phyloP scores from a whole-genome alignment of 257 asterid species.

The Lantana camara region DNA sequence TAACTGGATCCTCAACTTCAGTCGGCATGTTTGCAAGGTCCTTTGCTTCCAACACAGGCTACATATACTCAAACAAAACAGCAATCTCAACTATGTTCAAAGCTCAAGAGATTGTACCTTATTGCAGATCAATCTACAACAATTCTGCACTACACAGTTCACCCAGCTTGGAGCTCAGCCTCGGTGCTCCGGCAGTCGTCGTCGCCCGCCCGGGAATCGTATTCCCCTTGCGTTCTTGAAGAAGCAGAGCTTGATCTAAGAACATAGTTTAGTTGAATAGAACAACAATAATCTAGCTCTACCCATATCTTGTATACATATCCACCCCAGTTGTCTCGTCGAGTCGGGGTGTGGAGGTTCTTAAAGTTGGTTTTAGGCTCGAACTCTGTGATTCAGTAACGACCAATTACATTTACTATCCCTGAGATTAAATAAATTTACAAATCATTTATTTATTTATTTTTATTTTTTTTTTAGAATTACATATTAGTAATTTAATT shows the following conservation, averaged over 20 bases:
- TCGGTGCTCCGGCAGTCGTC: conserved; percentile 15
- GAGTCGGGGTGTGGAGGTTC: too few species aligned
- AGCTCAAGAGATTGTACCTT: conserved; percentile 4
- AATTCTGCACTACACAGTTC: conserved; percentile 18
- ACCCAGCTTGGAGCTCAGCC: conserved; percentile 39
- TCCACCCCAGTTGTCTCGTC: too few species aligned
- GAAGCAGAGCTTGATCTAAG: conserved; percentile 9
- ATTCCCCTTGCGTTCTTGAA: conserved; percentile 7
- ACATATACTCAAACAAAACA: conserved; percentile 7
- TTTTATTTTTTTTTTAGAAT: too few species aligned
- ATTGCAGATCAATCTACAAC: conserved; percentile 24
- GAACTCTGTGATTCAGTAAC: too few species aligned
- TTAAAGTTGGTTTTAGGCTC: too few species aligned
- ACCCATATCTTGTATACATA: neutral
- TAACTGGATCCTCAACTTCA: neutral
- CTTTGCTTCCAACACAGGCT: neutral
- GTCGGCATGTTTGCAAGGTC: neutral
- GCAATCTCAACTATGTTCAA: neutral
- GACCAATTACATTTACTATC: too few species aligned
- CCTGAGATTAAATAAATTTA: too few species aligned
- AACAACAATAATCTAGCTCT: neutral
- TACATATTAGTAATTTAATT: too few species aligned
- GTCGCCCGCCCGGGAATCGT: neutral
- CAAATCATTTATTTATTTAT: too few species aligned
- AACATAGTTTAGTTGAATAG: neutral